These are phyloP conservation scores for Schizonepeta tenuifolia DNA, from an alignment of 257 asterid genomes.

Conservation along the genomic window DNA sequence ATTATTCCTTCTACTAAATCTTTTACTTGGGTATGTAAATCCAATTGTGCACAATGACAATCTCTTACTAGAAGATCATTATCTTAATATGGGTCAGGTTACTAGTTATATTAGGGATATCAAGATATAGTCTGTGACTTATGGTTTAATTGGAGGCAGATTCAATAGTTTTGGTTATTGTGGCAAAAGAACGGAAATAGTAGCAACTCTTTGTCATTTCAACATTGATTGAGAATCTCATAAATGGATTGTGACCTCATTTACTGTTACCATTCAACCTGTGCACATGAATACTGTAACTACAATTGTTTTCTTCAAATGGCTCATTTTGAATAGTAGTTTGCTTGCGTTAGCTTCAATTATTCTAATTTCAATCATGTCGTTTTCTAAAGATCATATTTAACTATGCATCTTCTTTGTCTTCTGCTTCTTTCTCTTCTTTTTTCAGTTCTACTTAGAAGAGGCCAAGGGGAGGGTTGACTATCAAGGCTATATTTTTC, in stretches of 20 bases:
- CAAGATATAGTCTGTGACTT: neutral
- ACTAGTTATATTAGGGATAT: neutral
- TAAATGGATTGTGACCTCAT: slow-evolving; percentile 1
- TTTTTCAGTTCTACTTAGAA: slow-evolving; percentile 85
- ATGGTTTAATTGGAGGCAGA: neutral
- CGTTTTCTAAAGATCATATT: slow-evolving; percentile 13
- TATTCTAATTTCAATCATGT: slow-evolving; percentile 5
- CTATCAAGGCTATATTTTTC: slow-evolving; percentile 93
- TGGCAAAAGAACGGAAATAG: neutral
- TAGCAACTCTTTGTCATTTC: neutral
- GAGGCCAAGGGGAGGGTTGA: slow-evolving; percentile 91
- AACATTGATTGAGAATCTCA: neutral
- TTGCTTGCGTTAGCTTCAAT: neutral
- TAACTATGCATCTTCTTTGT: slow-evolving; percentile 17
- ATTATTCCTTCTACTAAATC: neutral
- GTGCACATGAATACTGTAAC: neutral
- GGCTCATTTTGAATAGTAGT: neutral
- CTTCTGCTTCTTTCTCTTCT: neutral
- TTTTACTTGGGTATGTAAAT: neutral
- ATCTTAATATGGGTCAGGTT: neutral
- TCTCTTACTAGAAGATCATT: slow-evolving; percentile 5
- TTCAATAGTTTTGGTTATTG: neutral
- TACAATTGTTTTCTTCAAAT: neutral
- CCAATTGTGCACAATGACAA: neutral
- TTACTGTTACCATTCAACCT: slow-evolving; percentile 14